A percentile compares a stretch with the other conserved stretches of the same genome.
phyloP scores from a whole-genome alignment of 129 eudicot species.

The Artemisia annua region DNA sequence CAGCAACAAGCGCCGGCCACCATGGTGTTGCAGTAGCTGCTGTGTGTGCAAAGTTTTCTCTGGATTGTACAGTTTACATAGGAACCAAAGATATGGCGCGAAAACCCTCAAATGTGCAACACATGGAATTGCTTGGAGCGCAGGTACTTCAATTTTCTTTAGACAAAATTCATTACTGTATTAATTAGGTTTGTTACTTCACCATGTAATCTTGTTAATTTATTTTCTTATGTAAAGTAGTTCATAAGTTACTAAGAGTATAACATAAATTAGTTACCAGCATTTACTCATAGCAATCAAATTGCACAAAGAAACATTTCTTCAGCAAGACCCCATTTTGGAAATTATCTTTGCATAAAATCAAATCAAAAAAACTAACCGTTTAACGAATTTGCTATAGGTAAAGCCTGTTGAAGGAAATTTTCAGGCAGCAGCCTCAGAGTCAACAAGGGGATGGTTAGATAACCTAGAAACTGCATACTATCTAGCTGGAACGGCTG shows the following conservation, averaged over 20 bases:
- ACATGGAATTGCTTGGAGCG: conserved; percentile 63
- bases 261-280: no score
- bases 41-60: conserved; percentile 55
- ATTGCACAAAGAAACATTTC: no score
- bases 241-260: no score
- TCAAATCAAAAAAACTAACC: neutral
- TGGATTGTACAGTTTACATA: conserved; percentile 53
- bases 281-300: no score
- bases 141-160: conserved; percentile 30
- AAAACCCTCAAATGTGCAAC: conserved; percentile 47
- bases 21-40: conserved; percentile 72
- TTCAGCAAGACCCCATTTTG: no score
- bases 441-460: conserved; percentile 58
- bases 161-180: neutral
- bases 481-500: conserved; percentile 52
- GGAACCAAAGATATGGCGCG: conserved; percentile 42
- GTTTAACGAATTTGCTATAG: conserved; percentile 16
- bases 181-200: no score
- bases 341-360: no score
- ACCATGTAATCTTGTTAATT: no score
- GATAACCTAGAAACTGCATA: conserved; percentile 46
- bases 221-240: no score
- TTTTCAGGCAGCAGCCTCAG: conserved; percentile 64
- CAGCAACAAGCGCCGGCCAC: conserved; percentile 63
- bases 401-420: conserved; percentile 47